phyloP scores from a whole-genome alignment of 2,329 filamentous ascomycete species.

The Fusarium cyanostomum region DNA sequence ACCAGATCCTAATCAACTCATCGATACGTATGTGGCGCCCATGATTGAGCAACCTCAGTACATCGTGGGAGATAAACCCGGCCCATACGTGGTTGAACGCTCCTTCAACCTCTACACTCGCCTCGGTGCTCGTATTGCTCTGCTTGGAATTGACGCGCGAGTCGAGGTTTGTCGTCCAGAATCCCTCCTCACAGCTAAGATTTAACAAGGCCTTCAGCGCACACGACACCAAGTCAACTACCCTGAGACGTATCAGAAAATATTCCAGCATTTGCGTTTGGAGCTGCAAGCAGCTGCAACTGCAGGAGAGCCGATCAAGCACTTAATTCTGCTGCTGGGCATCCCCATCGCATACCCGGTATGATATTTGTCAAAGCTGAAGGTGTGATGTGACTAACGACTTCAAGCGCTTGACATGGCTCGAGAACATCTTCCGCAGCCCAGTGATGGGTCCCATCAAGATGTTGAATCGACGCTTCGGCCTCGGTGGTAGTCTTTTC shows the following conservation, averaged over 20 bases:
- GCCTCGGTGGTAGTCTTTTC: constrained; percentile 84
- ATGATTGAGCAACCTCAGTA: constrained; percentile 72
- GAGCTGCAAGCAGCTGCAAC: constrained; percentile 76
- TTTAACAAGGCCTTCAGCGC: constrained; percentile 67
- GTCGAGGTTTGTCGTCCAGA: constrained; percentile 71
- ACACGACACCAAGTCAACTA: constrained; percentile 96
- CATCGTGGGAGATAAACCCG: constrained; percentile 79
- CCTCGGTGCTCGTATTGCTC: constrained; percentile 82
- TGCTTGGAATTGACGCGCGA: constrained; percentile 90
- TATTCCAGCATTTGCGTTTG: constrained; percentile 78
- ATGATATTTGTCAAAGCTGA: constrained; percentile 47
- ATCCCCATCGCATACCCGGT: constrained; percentile 87
- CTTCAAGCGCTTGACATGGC: constrained; percentile 83
- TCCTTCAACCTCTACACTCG: constrained; percentile 89
- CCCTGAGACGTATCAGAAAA: constrained; percentile 84
- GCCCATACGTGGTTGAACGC: constrained; percentile 88
- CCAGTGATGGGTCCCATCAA: constrained; percentile 89
- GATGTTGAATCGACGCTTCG: constrained; percentile 89
- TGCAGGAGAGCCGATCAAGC: constrained; percentile 81
- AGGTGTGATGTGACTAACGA: constrained; percentile 13
- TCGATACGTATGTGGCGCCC: constrained; percentile 75
- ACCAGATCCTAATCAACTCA: constrained; percentile 75
- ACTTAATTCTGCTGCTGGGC: constrained; percentile 86
- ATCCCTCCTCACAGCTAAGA: background rate
- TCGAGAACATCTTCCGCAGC: constrained; percentile 90